Percentiles rank a stretch among this genome's conserved stretches.
These are phyloP conservation scores for Neofusicoccum umdonicola DNA, from an alignment of 2,329 filamentous ascomycete species.

Conservation along the genomic window DNA sequence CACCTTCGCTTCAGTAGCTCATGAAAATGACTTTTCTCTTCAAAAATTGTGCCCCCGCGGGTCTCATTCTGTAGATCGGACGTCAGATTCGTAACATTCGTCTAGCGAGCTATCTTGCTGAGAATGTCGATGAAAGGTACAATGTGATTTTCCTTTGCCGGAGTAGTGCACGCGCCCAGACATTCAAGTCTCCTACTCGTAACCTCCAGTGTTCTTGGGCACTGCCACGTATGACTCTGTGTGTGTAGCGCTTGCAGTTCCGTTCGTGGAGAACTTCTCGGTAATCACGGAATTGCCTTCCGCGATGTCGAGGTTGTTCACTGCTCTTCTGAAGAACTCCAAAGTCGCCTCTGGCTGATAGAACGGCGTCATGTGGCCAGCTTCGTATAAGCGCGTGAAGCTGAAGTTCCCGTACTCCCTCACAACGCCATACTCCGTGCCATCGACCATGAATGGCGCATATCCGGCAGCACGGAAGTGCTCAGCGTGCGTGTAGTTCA, in stretches of 20 bases:
- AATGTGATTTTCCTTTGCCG: too few relatives aligned
- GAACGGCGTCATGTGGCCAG: slow-evolving; percentile 53
- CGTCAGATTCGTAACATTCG: too few relatives aligned
- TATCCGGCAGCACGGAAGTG: slow-evolving; percentile 59
- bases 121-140: too few relatives aligned
- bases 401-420: slow-evolving; percentile 70
- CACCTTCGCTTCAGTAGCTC: too few relatives aligned
- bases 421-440: slow-evolving; percentile 59
- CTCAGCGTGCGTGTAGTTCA: slow-evolving; percentile 19
- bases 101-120: too few relatives aligned
- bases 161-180: too few relatives aligned
- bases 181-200: too few relatives aligned
- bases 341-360: slow-evolving; percentile 29
- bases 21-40: too few relatives aligned
- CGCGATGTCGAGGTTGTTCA: neutral
- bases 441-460: slow-evolving; percentile 63
- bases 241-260: neutral
- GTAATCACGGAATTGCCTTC: neutral
- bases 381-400: slow-evolving; percentile 52
- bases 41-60: too few relatives aligned
- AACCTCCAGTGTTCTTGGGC: too few relatives aligned
- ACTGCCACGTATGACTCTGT: neutral
- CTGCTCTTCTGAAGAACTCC: neutral
- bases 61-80: too few relatives aligned
- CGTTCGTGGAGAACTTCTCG: neutral